phyloP scores from a whole-genome alignment of 768 basidiomycete genomes.

The Russula olivacea region DNA sequence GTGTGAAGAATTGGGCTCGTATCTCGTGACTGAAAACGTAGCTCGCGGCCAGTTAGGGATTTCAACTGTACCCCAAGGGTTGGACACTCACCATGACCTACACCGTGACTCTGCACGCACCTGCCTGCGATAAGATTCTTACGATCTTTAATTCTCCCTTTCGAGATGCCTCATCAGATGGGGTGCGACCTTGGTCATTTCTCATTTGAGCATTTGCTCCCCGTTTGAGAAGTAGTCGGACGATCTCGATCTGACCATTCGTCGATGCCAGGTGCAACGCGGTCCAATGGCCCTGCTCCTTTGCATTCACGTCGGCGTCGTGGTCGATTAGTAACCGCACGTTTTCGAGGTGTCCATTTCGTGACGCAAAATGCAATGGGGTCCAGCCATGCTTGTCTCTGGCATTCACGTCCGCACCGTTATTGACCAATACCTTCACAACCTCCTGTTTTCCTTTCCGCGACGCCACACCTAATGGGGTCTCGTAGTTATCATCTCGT shows the following conservation, averaged over 20 bases:
- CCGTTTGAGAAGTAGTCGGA: not conserved
- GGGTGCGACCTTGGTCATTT: no score
- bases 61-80: not conserved
- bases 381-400: not conserved
- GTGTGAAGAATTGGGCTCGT: not conserved
- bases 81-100: not conserved
- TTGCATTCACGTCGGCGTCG: not conserved
- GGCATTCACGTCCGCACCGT: not conserved
- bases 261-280: not conserved
- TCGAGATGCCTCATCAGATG: not conserved
- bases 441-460: not conserved
- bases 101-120: not conserved
- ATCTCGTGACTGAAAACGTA: not conserved
- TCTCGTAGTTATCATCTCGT: not conserved
- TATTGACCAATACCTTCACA: not conserved
- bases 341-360: not conserved
- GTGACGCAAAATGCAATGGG: not conserved
- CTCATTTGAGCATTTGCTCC: not conserved
- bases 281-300: not conserved
- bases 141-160: not conserved
- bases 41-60: not conserved
- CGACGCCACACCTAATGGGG: not conserved
- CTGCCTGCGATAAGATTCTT: not conserved
- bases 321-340: not conserved
- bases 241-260: not conserved